Percentiles rank a stretch among this genome's conserved stretches.
Evolutionary conservation across 768 basidiomycete genomes (phyloP).

Genomic region (Termitomyces sp.): DNA sequence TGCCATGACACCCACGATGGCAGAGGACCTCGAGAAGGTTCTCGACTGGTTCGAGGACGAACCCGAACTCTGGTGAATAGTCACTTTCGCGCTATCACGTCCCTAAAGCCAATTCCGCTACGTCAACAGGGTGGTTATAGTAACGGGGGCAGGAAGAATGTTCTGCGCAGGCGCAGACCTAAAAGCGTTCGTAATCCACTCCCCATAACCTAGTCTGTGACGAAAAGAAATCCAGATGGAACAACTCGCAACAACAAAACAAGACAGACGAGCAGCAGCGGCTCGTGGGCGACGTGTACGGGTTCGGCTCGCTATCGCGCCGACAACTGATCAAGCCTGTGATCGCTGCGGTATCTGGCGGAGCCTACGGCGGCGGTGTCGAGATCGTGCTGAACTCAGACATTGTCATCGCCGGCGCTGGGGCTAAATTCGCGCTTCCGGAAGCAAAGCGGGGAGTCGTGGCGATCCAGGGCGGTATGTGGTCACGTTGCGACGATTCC

Average conservation of each 20-base stretch:
- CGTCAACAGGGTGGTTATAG: constrained; percentile 55
- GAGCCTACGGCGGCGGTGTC: constrained; percentile 61
- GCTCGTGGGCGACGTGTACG: constrained; percentile 36
- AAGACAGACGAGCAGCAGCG: constrained; percentile 37
- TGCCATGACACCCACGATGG: constrained; percentile 63
- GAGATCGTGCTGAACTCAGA: constrained; percentile 76
- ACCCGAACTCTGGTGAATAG: constrained; percentile 60
- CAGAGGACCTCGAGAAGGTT: constrained; percentile 41
- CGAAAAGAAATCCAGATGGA: constrained; percentile 45
- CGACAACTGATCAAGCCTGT: constrained; percentile 66
- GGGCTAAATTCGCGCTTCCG: constrained; percentile 67
- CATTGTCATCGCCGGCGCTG: constrained; percentile 61
- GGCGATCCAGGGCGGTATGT: constrained; percentile 61
- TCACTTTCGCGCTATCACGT: not conserved
- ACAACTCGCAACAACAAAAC: constrained; percentile 41
- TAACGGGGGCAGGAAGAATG: constrained; percentile 66
- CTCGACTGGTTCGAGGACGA: constrained; percentile 76
- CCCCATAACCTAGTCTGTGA: not conserved
- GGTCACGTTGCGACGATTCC: too few relatives aligned
- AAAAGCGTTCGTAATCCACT: constrained; percentile 46
- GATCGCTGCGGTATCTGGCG: constrained; percentile 78
- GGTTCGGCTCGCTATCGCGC: constrained; percentile 72
- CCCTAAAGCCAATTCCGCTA: not conserved
- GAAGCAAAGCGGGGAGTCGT: constrained; percentile 78
- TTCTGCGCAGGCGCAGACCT: constrained; percentile 84